A percentile compares a stretch with the other conserved stretches of the same genome.
Evolutionary conservation across 1,284 basidiomycete species (phyloP).

Genomic region (Lentinula novae-zelandiae): DNA sequence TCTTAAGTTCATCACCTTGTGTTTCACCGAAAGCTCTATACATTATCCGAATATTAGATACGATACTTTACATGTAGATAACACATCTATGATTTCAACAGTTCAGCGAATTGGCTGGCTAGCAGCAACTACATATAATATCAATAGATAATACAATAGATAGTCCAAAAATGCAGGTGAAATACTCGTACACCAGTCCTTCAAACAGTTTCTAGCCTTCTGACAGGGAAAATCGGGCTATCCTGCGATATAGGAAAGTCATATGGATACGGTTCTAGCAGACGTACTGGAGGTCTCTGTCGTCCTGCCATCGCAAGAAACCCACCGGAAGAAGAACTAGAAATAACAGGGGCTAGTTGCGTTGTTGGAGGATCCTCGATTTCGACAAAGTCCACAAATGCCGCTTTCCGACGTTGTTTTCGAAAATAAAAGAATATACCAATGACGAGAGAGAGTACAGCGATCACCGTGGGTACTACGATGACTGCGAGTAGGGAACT

Average conservation of each 20-base stretch:
- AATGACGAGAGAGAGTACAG: constrained; percentile 14
- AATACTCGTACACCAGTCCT: not conserved
- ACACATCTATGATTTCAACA: too few relatives aligned
- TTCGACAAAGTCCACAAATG: not conserved
- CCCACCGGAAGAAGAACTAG: not conserved
- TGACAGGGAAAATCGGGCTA: not conserved
- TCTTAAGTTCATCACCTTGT: not conserved
- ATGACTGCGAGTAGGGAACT: constrained; percentile 17
- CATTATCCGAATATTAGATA: not conserved
- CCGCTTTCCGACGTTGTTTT: constrained; percentile 7
- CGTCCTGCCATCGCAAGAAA: constrained; percentile 4
- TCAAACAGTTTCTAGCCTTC: not conserved
- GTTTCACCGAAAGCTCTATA: not conserved
- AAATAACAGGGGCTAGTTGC: not conserved
- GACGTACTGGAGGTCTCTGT: not conserved
- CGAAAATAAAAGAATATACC: constrained; percentile 18
- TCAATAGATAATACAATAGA: not conserved
- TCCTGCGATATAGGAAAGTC: not conserved
- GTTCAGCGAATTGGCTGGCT: not conserved
- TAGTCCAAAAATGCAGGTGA: not conserved
- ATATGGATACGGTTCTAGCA: constrained; percentile 4
- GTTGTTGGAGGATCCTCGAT: not conserved
- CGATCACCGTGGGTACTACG: constrained; percentile 14
- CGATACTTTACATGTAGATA: not conserved
- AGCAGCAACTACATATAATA: not conserved